A percentile compares a stretch with the other conserved stretches of the same genome.
Evolutionary conservation across 2,329 filamentous ascomycete species (phyloP).

Genomic region (Xylariaceae sp.): DNA sequence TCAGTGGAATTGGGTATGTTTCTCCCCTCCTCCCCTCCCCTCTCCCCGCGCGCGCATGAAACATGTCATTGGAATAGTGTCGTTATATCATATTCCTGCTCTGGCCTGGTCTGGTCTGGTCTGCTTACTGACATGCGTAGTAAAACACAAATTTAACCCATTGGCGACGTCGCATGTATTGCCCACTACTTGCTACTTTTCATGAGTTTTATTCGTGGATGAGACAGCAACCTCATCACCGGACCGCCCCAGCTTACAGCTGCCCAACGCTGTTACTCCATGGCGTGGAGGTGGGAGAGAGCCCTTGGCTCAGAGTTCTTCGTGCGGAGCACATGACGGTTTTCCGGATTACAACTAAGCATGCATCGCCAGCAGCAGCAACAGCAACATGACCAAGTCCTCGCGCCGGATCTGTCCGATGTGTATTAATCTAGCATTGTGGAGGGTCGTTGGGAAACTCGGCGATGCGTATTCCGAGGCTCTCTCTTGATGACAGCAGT

Average conservation of each 20-base stretch:
- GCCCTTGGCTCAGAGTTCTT: background rate
- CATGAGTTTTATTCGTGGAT: background rate
- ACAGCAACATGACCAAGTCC: background rate
- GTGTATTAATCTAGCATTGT: slow-evolving; percentile 12
- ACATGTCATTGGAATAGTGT: background rate
- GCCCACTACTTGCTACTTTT: background rate
- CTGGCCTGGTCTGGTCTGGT: too few species aligned
- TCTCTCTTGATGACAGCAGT: slow-evolving; percentile 10
- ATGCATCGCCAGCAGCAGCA: background rate
- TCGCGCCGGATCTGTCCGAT: slow-evolving; percentile 15
- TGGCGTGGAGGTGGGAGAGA: background rate
- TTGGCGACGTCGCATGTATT: slow-evolving; percentile 5
- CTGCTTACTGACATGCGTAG: slow-evolving; percentile 24
- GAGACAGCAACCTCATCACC: background rate
- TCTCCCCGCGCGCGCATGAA: background rate
- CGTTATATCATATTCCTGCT: slow-evolving; percentile 1
- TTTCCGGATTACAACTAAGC: slow-evolving; percentile 5
- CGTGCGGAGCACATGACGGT: slow-evolving; percentile 5
- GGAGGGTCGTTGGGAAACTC: slow-evolving; percentile 22
- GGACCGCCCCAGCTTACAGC: slow-evolving; percentile 1
- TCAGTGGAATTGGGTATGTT: slow-evolving; percentile 86
- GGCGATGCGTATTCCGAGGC: slow-evolving; percentile 27
- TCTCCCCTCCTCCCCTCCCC: slow-evolving; percentile 39
- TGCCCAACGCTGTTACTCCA: background rate
- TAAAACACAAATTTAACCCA: slow-evolving; percentile 30